Evolutionary conservation across 176 grass and related monocot genomes (phyloP), one percentile per base, ranked within the genome.

Genomic region (Cenchrus purpureus): DNA sequence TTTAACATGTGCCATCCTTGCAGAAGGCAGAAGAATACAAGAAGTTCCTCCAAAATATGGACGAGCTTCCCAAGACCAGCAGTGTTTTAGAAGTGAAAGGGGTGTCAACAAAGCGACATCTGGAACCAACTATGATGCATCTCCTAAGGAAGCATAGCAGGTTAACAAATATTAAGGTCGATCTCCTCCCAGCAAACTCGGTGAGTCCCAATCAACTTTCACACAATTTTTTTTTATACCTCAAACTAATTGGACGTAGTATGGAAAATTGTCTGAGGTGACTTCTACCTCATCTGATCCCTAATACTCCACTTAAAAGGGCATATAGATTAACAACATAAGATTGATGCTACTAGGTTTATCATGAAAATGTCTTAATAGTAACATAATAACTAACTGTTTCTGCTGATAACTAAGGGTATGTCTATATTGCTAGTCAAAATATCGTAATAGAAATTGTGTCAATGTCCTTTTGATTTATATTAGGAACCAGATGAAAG

Each of bases 91-190:
- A 66, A 34, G 46, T 79, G 19, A 61, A 62, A 9, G 28, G 61
- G 22, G 2, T 79, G 29, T 78, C 75, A 19, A 62, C 56, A 6
- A 66, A 66, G 8, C 56, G 25, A 22, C 61, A 65, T 16, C 5
- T 79, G 0, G 25, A 46, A 7, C 77, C 61, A 66, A 17, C 46
- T 5, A 62, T 80, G 77, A 1, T 66, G 46, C 77, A 80, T 32
- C 77, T 80, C 45, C 25, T 80, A 7, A 50, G 16, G 22, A 80
- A 80, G 10, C 65, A 50, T 34, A 37, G 28, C 3, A 10, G 45
- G 15, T 0, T 80, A 65, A 40, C n/a, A 65, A 80, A 52, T 46
- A 63, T 79, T 31, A 65, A 80, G 45, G 32, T 80, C 28, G 45
- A 52, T 2, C 25, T 80, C 40, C 9, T 45, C 42, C 20, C 34